These are phyloP conservation scores for Starmera amethionina DNA, from an alignment of 805 yeast genomes.

Conservation along the genomic window DNA sequence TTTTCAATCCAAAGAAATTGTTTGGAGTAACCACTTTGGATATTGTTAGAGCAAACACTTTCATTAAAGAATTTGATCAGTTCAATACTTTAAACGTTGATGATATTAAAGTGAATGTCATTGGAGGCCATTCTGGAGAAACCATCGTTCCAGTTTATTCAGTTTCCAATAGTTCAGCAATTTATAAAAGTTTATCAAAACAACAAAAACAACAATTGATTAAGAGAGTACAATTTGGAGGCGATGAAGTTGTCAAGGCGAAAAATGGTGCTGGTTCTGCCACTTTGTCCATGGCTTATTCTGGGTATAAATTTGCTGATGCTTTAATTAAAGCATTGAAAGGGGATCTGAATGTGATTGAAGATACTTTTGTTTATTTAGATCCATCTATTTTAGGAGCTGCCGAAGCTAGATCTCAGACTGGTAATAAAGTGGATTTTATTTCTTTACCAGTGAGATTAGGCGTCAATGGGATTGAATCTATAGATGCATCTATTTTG, in stretches of 20 bases:
- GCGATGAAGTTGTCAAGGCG: slow-evolving; percentile 92
- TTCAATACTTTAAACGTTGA: slow-evolving; percentile 37
- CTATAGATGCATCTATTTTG: slow-evolving; percentile 45
- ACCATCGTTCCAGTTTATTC: slow-evolving; percentile 89
- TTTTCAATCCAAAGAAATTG: slow-evolving; percentile 60
- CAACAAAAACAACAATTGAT: slow-evolving; percentile 60
- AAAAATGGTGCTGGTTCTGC: slow-evolving; percentile 93
- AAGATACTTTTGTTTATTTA: slow-evolving; percentile 43
- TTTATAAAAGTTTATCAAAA: slow-evolving; percentile 46
- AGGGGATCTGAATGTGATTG: slow-evolving; percentile 27
- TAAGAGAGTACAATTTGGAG: slow-evolving; percentile 91
- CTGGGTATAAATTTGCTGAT: slow-evolving; percentile 76
- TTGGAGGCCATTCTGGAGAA: slow-evolving; percentile 96
- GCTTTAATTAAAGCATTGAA: slow-evolving; percentile 23
- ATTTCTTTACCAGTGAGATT: slow-evolving; percentile 58
- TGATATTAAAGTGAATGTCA: slow-evolving; percentile 69
- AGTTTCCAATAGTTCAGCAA: slow-evolving; percentile 43
- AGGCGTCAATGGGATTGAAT: slow-evolving; percentile 43
- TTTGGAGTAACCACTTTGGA: slow-evolving; percentile 94
- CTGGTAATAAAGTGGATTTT: slow-evolving; percentile 25
- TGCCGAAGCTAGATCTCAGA: slow-evolving; percentile 32
- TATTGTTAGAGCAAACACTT: slow-evolving; percentile 76
- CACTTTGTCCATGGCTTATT: slow-evolving; percentile 90
- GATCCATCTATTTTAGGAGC: slow-evolving; percentile 42
- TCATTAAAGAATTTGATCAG: slow-evolving; percentile 54